Base-by-base conservation (phyloP, 352 stramenopile species). In the Pythium pyrilobum region DNA sequence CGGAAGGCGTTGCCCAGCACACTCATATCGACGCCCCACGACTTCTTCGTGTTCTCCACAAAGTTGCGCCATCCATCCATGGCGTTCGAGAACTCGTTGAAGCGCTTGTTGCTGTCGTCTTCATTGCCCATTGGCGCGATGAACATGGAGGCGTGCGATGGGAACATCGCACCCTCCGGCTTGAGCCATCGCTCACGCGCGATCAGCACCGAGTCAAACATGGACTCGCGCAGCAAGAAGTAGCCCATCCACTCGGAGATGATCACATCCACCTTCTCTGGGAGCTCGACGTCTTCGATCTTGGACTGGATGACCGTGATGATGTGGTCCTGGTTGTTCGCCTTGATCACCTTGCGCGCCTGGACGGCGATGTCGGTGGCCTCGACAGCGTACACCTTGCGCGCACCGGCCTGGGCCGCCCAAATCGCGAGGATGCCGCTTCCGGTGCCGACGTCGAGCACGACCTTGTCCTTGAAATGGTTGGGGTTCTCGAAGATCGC, bases 211-310 rank as follows among this genome's bases (percentile, higher is more conserved):
- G 89, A 98, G 80, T 99, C 97, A 34, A 99, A 87, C 97, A 99
- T 99, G 48, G 85, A 98, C 76, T 99, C 97, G 40, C 97, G 87
- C 41, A 99, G 72, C 18, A 99, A 73, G 52, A 99, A 99, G 77
- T 99, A 99, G 52, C 85, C 85, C 98, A 99, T 99, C 94, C 96
- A 98, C 77, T 99, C 97, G 12, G 93, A 98, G 52, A 99, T 97
- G 50, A 99, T 99, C 54, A 99, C 97, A 70, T 99, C 98, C 27
- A 99, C 97, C 62, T 98, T 96, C 67, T 98, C 93, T 0, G 96
- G 95, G 2, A 99, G 78, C 56, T 97, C 67, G 18, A 99, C 86
- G 49, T 99, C 96, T 72, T 99, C 97, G 5, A 99, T 96, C 65
- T 98, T 97, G 49, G 92, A 87, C 80, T 99, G 94, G 65, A 99